Evolutionary conservation across 2,329 filamentous ascomycete genomes (phyloP).

Genomic region (Ambrosiella cleistominuta): DNA sequence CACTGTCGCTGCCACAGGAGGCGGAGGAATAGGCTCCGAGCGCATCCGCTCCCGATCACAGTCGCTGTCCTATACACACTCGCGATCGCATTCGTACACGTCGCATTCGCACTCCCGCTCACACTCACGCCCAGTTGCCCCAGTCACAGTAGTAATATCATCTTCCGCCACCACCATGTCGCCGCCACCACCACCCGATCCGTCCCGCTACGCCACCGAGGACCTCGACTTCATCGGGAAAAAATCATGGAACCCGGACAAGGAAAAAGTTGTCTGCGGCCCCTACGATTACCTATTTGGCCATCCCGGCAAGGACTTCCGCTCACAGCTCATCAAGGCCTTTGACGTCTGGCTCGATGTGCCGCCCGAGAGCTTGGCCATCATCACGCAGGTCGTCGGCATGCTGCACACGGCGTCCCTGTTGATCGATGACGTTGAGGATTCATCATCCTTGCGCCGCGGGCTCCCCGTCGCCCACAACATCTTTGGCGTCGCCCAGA

Average conservation of each 20-base stretch:
- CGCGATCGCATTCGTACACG: constrained; percentile 10
- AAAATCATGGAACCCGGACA: constrained; percentile 49
- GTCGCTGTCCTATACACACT: constrained; percentile 9
- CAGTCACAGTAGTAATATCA: constrained; percentile 1
- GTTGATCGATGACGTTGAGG: constrained; percentile 77
- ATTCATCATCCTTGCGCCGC: constrained; percentile 57
- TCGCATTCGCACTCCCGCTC: constrained; percentile 9
- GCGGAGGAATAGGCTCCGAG: not conserved
- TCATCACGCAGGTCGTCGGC: constrained; percentile 64
- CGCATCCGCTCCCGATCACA: constrained; percentile 9
- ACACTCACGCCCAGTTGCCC: constrained; percentile 5
- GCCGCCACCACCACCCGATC: constrained; percentile 24
- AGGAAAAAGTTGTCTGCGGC: constrained; percentile 59
- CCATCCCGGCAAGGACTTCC: constrained; percentile 72
- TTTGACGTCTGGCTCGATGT: constrained; percentile 72
- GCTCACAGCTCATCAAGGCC: constrained; percentile 58
- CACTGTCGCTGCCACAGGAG: not conserved
- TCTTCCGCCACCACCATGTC: no score
- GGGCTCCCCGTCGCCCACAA: constrained; percentile 68
- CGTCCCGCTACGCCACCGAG: constrained; percentile 34
- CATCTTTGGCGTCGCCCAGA: constrained; percentile 74
- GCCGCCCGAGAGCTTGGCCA: constrained; percentile 46
- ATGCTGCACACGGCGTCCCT: constrained; percentile 77
- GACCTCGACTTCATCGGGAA: constrained; percentile 35
- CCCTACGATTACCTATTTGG: constrained; percentile 67